A percentile compares a stretch with the other conserved stretches of the same genome.
Evolutionary conservation across 2,329 filamentous ascomycete species (phyloP).

Genomic region (Aureobasidium sp.): DNA sequence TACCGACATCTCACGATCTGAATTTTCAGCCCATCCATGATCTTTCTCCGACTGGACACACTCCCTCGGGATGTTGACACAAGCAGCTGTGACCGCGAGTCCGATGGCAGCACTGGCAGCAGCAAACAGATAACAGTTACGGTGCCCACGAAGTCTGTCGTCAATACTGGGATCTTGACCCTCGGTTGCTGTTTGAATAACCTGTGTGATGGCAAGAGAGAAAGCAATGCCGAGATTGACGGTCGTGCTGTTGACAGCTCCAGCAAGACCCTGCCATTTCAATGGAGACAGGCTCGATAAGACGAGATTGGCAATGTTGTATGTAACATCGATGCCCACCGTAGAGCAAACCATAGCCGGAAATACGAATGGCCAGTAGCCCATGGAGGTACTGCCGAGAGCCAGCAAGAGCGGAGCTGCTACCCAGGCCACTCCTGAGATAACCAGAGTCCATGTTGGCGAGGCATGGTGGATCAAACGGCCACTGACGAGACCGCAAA

Average conservation of each 20-base stretch:
- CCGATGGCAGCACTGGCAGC: constrained; percentile 16
- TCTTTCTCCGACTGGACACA: neutral
- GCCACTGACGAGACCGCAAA: constrained; percentile 27
- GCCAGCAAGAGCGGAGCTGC: constrained; percentile 30
- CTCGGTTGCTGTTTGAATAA: constrained; percentile 22
- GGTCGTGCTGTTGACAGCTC: constrained; percentile 30
- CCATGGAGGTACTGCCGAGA: constrained; percentile 24
- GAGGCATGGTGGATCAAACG: constrained; percentile 27
- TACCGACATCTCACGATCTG: too few relatives aligned
- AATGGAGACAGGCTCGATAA: constrained; percentile 27
- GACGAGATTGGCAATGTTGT: constrained; percentile 29
- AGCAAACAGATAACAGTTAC: constrained; percentile 16
- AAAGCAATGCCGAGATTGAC: constrained; percentile 33
- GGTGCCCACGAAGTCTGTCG: neutral
- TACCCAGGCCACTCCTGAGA: constrained; percentile 30
- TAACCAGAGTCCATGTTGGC: constrained; percentile 24
- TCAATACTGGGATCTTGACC: neutral
- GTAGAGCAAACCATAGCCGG: constrained; percentile 32
- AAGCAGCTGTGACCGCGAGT: constrained; percentile 2
- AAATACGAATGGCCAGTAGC: constrained; percentile 31
- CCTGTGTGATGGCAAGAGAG: constrained; percentile 28
- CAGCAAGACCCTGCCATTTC: constrained; percentile 29
- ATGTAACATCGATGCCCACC: constrained; percentile 31
- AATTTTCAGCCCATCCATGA: neutral
- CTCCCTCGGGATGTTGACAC: neutral